Conservation (phyloP, 345 rosid genomes). For the Arabidopsis arenosa region DNA sequence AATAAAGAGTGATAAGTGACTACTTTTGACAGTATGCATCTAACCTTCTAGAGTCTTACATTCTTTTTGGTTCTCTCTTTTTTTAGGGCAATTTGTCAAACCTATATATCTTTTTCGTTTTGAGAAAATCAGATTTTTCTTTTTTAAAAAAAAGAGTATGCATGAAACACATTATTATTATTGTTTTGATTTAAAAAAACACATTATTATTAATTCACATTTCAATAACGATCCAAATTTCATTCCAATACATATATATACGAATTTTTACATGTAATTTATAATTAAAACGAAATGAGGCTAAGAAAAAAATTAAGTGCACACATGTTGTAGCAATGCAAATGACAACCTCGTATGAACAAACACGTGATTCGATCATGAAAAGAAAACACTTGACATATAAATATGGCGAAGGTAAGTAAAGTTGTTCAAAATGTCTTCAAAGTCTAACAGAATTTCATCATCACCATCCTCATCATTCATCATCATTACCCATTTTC, state of each 20-base stretch:
- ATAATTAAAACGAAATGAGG: constrained; percentile 14
- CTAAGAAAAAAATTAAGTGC: neutral
- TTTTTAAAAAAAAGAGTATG: neutral
- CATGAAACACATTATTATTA: too few relatives aligned
- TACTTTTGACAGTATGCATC: neutral
- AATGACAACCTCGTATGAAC: constrained; percentile 42
- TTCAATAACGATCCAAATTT: neutral
- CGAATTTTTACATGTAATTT: neutral
- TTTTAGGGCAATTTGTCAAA: neutral
- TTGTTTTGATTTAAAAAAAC: too few relatives aligned
- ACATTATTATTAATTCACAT: neutral
- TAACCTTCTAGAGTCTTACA: constrained; percentile 5
- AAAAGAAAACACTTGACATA: constrained; percentile 28
- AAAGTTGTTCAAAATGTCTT: constrained; percentile 39
- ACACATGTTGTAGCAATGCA: constrained; percentile 27
- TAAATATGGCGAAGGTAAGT: constrained; percentile 15
- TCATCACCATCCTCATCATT: constrained; percentile 41
- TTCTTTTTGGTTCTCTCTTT: constrained; percentile 7
- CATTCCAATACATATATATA: neutral
- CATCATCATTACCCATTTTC: constrained; percentile 41
- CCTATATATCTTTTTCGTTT: neutral
- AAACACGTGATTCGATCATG: constrained; percentile 29
- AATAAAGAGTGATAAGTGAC: neutral
- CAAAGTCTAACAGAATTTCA: constrained; percentile 39
- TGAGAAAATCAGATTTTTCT: neutral